Evolutionary conservation across 768 basidiomycete species (phyloP).

Genomic region (Leucosporidium yakuticum): DNA sequence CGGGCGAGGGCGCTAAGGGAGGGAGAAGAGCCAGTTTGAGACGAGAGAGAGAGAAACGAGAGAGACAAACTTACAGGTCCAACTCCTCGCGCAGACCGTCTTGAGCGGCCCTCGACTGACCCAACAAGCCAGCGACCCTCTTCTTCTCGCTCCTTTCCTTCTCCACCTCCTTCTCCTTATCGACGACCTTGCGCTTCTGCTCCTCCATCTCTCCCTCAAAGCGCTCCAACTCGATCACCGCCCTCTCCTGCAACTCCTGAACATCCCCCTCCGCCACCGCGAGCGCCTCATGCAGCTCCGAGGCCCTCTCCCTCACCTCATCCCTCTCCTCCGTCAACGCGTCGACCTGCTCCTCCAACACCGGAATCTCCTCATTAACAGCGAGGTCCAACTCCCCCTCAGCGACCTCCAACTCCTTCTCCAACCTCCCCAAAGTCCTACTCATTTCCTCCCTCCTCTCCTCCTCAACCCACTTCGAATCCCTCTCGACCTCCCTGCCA

Average conservation of each 20-base stretch:
- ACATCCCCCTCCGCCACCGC: conserved; percentile 52
- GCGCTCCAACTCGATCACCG: conserved; percentile 56
- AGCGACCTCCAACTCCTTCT: conserved; percentile 55
- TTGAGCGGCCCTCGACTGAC: conserved; percentile 47
- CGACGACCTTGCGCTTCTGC: conserved; percentile 45
- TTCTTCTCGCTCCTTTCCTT: conserved; percentile 18
- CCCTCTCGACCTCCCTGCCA: not conserved
- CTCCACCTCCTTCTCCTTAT: conserved; percentile 15
- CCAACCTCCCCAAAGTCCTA: conserved; percentile 47
- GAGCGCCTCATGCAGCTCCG: conserved; percentile 49
- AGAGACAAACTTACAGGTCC: conserved; percentile 53
- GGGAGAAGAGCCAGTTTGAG: not conserved
- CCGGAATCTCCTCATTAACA: conserved; percentile 49
- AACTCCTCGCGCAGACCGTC: conserved; percentile 63
- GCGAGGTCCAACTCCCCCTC: conserved; percentile 46
- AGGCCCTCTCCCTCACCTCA: conserved; percentile 45
- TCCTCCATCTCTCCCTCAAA: conserved; percentile 54
- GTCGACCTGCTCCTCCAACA: conserved; percentile 52
- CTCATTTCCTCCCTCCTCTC: conserved; percentile 1
- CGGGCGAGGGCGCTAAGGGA: conserved; percentile 58
- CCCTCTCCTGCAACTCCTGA: conserved; percentile 55
- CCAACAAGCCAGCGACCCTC: conserved; percentile 22
- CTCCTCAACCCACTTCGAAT: not conserved
- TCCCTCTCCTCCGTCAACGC: conserved; percentile 65
- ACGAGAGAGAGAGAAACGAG: not conserved